These are phyloP conservation scores for Boletales sp. DNA, from an alignment of 768 basidiomycete genomes.

Conservation along the genomic window DNA sequence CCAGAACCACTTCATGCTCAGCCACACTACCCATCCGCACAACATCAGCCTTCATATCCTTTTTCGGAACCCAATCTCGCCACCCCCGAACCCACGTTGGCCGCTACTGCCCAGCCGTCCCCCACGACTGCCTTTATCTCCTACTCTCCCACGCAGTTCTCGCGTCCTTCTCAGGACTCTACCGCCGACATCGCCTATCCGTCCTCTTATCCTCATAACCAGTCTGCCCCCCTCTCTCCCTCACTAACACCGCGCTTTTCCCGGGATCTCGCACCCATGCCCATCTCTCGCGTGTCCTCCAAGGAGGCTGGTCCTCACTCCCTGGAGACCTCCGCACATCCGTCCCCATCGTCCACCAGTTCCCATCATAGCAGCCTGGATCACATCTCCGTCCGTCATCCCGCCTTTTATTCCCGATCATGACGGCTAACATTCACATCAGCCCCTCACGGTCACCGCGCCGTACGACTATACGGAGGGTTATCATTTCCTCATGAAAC, in stretches of 20 bases:
- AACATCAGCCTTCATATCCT: constrained; percentile 14
- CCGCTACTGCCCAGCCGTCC: constrained; percentile 24
- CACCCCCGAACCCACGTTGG: constrained; percentile 31
- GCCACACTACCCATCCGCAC: constrained; percentile 23
- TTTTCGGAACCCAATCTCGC: constrained; percentile 29
- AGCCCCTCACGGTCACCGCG: constrained; percentile 56
- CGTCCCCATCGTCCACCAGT: constrained; percentile 41
- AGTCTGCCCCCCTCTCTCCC: constrained; percentile 22
- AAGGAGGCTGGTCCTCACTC: constrained; percentile 27
- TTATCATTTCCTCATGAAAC: constrained; percentile 96
- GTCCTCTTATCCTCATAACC: constrained; percentile 20
- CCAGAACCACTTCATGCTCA: constrained; percentile 34
- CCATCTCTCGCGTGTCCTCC: constrained; percentile 26
- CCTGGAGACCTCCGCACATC: constrained; percentile 29
- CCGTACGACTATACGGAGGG: constrained; percentile 96
- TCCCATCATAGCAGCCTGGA: constrained; percentile 39
- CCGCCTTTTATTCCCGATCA: constrained; percentile 16
- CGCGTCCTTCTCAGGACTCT: constrained; percentile 28
- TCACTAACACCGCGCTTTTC: constrained; percentile 44
- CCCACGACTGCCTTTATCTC: constrained; percentile 29
- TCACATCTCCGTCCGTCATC: constrained; percentile 24
- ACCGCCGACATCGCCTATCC: constrained; percentile 41
- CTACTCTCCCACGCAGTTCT: constrained; percentile 31
- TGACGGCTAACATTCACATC: constrained; percentile 53
- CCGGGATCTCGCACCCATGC: constrained; percentile 40